These are phyloP conservation scores for Cyclanthera cordifolia DNA, from an alignment of 306 rosid species.

Conservation along the genomic window DNA sequence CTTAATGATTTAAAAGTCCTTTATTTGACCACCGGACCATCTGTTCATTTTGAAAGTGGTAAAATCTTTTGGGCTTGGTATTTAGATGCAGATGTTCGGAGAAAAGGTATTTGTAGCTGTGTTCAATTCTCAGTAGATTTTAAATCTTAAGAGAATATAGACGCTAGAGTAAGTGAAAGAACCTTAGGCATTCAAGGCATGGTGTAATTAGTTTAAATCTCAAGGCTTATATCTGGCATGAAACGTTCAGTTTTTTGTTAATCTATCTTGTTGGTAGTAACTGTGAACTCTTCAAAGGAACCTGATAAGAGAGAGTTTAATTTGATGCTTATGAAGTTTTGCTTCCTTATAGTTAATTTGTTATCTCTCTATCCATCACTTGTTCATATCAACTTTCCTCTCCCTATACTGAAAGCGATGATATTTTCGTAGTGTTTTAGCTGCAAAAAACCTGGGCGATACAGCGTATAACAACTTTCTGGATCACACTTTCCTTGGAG, in stretches of 20 bases:
- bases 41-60: background rate
- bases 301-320: background rate
- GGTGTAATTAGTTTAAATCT: too few relatives aligned
- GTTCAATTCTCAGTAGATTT: background rate
- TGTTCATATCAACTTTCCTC: slow-evolving; percentile 13
- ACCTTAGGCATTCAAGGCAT: too few relatives aligned
- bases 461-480: slow-evolving; percentile 61
- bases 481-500: slow-evolving; percentile 86
- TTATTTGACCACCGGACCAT: too few relatives aligned
- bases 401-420: slow-evolving; percentile 2
- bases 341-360: background rate
- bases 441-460: background rate
- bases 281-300: background rate
- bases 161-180: too few relatives aligned
- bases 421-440: slow-evolving; percentile 11
- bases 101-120: too few relatives aligned
- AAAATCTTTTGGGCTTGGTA: too few relatives aligned
- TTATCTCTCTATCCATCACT: background rate
- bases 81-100: too few relatives aligned
- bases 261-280: background rate
- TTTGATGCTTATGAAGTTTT: background rate
- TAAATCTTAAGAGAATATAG: too few relatives aligned
- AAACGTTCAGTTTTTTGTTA: background rate
- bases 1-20: too few relatives aligned
- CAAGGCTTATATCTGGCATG: too few relatives aligned